Base-by-base conservation (phyloP, 2,329 filamentous ascomycete species). In the Fusarium tjaetaba region DNA sequence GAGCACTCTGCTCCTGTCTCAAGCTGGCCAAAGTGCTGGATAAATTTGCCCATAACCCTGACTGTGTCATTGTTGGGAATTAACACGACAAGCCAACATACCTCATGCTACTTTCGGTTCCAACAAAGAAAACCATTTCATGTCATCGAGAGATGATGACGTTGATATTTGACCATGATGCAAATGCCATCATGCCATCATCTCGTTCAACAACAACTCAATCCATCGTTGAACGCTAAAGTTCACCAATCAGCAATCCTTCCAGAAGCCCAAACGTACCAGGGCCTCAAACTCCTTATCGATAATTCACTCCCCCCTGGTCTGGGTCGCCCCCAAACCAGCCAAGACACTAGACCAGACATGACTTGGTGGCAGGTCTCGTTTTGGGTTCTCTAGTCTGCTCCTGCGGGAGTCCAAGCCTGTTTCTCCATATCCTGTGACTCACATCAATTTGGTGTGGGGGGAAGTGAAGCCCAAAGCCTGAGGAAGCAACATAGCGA, bases 361-460 rank as follows among this genome's bases (percentile, higher is more conserved):
- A 55, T 32, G 65, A 76, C 46, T 52, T 77, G 71, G 74, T 51
- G 64, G 43, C 65, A 70, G 61, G 75, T 65, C 73, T 73, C 63
- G 73, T 77, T 77, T 75, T 68, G 75, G 71, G 55, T 58, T 74
- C 66, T 68, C 58, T 71, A 65, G 62, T 71, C 57, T 68, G 69
- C 51, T 61, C 74, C 67, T 74, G 69, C 57, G 48, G 68, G 43
- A 75, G 67, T 53, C 60, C 56, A 70, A 74, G 68, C 73, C 68
- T 74, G 65, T 63, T 77, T 71, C 65, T 72, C 61, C 60, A 65
- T 70, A 71, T 73, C 72, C 68, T 78, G 76, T 78, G 76, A 78
- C 76, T 78, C 76, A 78, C 66, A 75, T 65, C 59, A 63, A 60
- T 63, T 74, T 58, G 56, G 69, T 74, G 73, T 72, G 70, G 72